Conservation (phyloP, 805 yeast genomes). For the Saccharomycopsis sp. region DNA sequence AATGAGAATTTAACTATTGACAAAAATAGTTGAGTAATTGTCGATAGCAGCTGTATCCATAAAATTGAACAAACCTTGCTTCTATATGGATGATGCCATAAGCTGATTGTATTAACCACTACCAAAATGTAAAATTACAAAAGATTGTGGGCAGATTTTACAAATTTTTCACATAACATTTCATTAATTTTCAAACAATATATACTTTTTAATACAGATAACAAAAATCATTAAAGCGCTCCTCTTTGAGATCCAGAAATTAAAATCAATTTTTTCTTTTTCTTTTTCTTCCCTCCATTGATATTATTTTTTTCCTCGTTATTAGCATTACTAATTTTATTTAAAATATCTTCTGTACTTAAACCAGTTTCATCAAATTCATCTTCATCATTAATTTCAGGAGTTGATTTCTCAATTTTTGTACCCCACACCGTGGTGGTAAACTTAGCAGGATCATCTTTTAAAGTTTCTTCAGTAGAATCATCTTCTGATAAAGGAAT, state of each 20-base stretch:
- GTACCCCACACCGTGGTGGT: constrained; percentile 18
- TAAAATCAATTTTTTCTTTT: constrained; percentile 13
- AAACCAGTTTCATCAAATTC: constrained; percentile 11
- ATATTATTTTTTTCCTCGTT: constrained; percentile 1
- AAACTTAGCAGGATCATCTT: neutral
- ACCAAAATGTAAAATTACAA: too few species aligned
- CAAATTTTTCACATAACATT: too few species aligned
- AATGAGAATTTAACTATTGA: too few species aligned
- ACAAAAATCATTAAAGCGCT: too few species aligned
- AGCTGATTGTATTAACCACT: too few species aligned
- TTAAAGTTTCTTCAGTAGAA: neutral
- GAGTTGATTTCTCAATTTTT: constrained; percentile 6
- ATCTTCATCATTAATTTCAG: constrained; percentile 1
- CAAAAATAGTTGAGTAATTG: too few species aligned
- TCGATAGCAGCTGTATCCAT: too few species aligned
- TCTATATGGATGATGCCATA: too few species aligned
- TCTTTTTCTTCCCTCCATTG: constrained; percentile 3
- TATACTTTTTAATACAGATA: too few species aligned
- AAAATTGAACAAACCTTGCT: too few species aligned
- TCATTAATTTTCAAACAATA: too few species aligned
- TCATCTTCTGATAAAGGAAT: neutral
- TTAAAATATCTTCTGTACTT: constrained; percentile 7
- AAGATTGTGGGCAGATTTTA: too few species aligned
- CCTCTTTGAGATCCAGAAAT: constrained; percentile 6
- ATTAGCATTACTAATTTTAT: constrained; percentile 1